Evolutionary conservation across 179 eudicot genomes (phyloP).

Genomic region (Nepenthes alata): DNA sequence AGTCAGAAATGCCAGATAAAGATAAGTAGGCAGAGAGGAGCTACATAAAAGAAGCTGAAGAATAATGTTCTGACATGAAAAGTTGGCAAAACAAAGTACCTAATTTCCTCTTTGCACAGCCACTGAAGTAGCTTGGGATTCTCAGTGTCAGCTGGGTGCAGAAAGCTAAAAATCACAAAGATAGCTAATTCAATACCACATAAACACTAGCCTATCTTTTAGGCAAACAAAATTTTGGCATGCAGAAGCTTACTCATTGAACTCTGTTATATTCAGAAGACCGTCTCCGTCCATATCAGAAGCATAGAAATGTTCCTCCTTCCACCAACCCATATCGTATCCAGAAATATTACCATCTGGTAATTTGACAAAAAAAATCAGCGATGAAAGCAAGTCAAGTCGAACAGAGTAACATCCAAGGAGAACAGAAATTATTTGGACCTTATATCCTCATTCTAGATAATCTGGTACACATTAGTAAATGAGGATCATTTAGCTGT

Average conservation of each 20-base stretch:
- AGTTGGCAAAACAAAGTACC: slow-evolving; percentile 23
- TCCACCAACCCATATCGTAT: slow-evolving; percentile 96
- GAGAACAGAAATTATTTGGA: too few species aligned
- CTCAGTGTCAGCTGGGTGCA: slow-evolving; percentile 75
- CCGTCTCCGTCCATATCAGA: slow-evolving; percentile 78
- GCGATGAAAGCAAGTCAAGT: background rate
- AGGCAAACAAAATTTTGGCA: background rate
- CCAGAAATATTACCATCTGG: slow-evolving; percentile 57
- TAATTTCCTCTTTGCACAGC: slow-evolving; percentile 83
- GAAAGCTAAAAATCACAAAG: slow-evolving; percentile 38
- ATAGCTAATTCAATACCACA: background rate
- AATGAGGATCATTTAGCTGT: too few species aligned
- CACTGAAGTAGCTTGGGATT: slow-evolving; percentile 63
- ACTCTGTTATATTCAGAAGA: slow-evolving; percentile 68
- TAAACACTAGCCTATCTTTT: background rate
- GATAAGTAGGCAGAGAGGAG: too few species aligned
- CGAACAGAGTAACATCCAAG: too few species aligned
- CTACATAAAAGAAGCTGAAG: too few species aligned
- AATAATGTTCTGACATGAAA: background rate
- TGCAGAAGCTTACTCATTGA: slow-evolving; percentile 62
- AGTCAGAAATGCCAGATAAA: too few species aligned
- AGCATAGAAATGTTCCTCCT: slow-evolving; percentile 93
- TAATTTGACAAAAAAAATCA: background rate
- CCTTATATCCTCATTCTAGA: too few species aligned
- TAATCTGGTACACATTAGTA: too few species aligned